Conservation (phyloP, 345 rosid genomes). For the Lepidium didymum region DNA sequence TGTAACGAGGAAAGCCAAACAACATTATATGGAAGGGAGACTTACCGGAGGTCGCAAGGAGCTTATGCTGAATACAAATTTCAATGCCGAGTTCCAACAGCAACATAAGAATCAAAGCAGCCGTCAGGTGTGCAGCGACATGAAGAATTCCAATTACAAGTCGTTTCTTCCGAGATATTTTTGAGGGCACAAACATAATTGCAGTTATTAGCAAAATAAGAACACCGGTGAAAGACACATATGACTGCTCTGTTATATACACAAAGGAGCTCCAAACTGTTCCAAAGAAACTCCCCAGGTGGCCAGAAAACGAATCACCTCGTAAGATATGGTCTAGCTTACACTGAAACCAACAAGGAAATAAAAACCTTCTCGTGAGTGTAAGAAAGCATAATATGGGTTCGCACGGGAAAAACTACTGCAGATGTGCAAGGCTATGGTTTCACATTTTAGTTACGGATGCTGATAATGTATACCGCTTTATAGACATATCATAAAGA, state of each 20-base stretch:
- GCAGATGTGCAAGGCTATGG: background rate
- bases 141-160: conserved; percentile 66
- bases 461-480: background rate
- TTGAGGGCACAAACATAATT: conserved; percentile 71
- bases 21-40: background rate
- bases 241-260: conserved; percentile 56
- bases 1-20: background rate
- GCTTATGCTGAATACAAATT: conserved; percentile 74
- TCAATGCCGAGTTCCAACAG: conserved; percentile 82
- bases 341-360: conserved; percentile 43
- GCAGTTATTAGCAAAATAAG: conserved; percentile 54
- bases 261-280: conserved; percentile 60
- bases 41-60: conserved; percentile 79
- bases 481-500: background rate
- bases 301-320: conserved; percentile 80
- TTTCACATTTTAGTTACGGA: background rate
- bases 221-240: conserved; percentile 68
- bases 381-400: background rate
- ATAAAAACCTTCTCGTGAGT: background rate
- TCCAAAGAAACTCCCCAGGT: conserved; percentile 64
- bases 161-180: conserved; percentile 68
- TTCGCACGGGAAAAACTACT: background rate
- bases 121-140: conserved; percentile 67
- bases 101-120: conserved; percentile 82
- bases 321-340: conserved; percentile 77